Evolutionary conservation across 129 eudicot genomes (phyloP), one percentile per base, ranked within the genome.

Genomic region (Chrysanthemum makinoi): DNA sequence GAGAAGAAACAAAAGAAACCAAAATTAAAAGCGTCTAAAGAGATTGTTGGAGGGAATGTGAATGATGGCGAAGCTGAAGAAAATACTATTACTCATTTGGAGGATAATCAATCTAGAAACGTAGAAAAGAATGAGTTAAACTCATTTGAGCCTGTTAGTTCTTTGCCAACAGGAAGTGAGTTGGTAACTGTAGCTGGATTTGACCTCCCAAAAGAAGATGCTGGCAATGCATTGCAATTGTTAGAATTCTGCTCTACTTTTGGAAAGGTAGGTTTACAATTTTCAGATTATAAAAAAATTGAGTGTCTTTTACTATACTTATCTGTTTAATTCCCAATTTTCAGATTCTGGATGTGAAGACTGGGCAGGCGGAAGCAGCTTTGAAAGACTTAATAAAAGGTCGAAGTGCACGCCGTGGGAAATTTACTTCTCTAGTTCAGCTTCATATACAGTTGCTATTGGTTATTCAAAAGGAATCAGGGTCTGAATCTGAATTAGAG

Each of bases 221-320:
- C 75, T 70, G 97, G 97, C 18, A 80, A 86, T 65, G 97, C 91
- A 8, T 77, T 95, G 78, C 99, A 95, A 48, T 88, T 95, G 55
- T 52, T 95, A 28, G 96, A 95, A 79, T 95, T 95, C 68, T 95
- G 99, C 81, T 76, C 85, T 52, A 79, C 85, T 68, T 95, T 95
- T 83, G 96, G 89, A 60, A 85, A 90, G 99, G 99, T 80, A 90
- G 10, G 0, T 6, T 7, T 7, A 73, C 30, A 14, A 70, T 71
- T 51, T 14, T 80, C 16, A 46, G 43, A 26, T 11, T 51, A 35
- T 51, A 19, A 55, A 30, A 59, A 6, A 60, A 15, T 4, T 10
- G 46, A 59, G 35, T 70, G 33, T 56, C 6, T 57, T 35, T 4
- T 35, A n/a, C 44, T 5, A 15, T 6, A 39, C 10, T 3, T 28